A percentile compares a stretch with the other conserved stretches of the same genome.
Evolutionary conservation across 495 filamentous ascomycete genomes (phyloP).

Genomic region (Lineolata rhizophorae): DNA sequence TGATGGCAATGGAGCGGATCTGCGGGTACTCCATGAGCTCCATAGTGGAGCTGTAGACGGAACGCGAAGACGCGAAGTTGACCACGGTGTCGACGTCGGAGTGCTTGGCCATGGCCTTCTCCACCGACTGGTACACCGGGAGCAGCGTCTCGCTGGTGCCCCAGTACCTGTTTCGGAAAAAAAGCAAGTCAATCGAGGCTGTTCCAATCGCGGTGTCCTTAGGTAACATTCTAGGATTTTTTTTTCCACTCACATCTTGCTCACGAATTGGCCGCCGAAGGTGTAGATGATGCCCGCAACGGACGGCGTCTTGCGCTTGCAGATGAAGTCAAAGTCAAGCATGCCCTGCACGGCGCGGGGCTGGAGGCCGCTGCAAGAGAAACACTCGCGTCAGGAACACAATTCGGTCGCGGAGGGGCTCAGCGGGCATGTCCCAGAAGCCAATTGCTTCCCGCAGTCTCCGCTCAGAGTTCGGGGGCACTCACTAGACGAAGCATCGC

Average conservation of each 20-base stretch:
- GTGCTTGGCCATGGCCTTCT: conserved; percentile 94
- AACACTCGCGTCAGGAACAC: conserved; percentile 1
- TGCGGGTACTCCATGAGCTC: conserved; percentile 95
- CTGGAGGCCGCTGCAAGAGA: conserved; percentile 89
- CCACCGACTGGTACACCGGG: conserved; percentile 87
- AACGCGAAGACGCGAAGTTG: conserved; percentile 97
- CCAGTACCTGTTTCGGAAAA: conserved; percentile 70
- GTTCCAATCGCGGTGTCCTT: no score
- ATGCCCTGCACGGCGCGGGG: conserved; percentile 97
- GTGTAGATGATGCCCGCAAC: conserved; percentile 99
- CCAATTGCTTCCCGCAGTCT: no score
- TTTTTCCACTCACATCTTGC: conserved; percentile 59
- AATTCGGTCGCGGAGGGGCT: no score
- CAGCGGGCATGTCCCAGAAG: no score
- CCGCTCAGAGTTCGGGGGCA: conserved; percentile 7
- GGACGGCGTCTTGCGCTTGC: conserved; percentile 89
- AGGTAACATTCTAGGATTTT: conserved; percentile 2
- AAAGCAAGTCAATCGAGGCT: no score
- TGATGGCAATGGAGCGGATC: conserved; percentile 95
- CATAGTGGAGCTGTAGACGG: conserved; percentile 94
- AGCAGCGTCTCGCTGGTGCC: conserved; percentile 97
- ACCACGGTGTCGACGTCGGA: conserved; percentile 90
- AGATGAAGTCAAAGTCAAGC: conserved; percentile 99
- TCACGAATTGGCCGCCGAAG: conserved; percentile 98
- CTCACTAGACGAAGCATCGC: conserved; percentile 96